Evolutionary conservation across 2,329 filamentous ascomycete genomes (phyloP), one percentile per base, ranked within the genome.

Genomic region (Fusarium hostae): DNA sequence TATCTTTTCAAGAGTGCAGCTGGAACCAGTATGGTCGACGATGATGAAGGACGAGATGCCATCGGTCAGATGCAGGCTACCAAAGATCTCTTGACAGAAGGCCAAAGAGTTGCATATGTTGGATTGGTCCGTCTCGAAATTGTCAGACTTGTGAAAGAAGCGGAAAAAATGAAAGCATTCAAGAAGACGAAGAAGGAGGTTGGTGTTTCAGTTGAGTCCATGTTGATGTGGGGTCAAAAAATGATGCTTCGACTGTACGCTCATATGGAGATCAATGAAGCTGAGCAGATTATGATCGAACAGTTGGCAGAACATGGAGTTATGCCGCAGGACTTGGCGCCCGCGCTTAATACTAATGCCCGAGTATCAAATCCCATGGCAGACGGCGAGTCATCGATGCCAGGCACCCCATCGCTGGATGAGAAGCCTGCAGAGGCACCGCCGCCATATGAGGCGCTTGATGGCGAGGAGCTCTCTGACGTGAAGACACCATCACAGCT

Each of bases 251-350:
- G 95, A 28, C 81, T 99, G 16, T 99, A 98, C 80, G 85, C 90
- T 16, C 96, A 99, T 81, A 99, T 99, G 96, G 96, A 99, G 66
- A 97, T 99, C 77, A 94, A 91, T 77, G 86, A 91, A 26, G 91
- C 89, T 18, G 96, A 99, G 82, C 96, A 99, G 84, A 86, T 99
- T 80, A 99, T 99, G 96, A 98, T 99, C 74, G 96, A 99, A 83
- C 96, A 99, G 81, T 86, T 99, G 64, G 92, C 93, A 16, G 93
- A 96, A 63, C 96, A 99, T 82, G 96, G 95, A 8, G 94, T 99
- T 10, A 86, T 94, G 68, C 92, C 96, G 1, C 85, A 86, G 47
- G 96, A 99, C 79, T 85, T 99, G 63, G 95, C 94, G 0, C 92
- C 93, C 1, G 89, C 93, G 1, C 86, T 99, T 47, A 97, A 97